Base-by-base conservation (phyloP, 108 stramenopile genomes). In the Chaetoceros muelleri region DNA sequence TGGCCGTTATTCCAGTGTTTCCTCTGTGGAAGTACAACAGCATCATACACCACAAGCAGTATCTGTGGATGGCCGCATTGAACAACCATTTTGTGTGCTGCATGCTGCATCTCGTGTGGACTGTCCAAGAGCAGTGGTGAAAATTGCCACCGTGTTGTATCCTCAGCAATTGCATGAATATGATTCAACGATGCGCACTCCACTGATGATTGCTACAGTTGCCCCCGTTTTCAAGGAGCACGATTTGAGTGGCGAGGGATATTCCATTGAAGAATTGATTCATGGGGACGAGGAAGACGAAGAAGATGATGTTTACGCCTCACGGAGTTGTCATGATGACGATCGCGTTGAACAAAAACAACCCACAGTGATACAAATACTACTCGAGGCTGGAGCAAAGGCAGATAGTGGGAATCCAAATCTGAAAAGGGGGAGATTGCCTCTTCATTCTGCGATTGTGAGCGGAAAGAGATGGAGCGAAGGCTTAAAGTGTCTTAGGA, bases 231-330 rank as follows among this genome's bases (percentile, higher is more conserved):
- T 64, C 58, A 67, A 64, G 17, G 80, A 78, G 21, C 74, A 75
- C 51, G 80, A 81, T 51, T 60, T 81, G 52, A 68, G 71, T 2
- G 80, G 75, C 47, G 74, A 78, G 40, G 76, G 76, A 2, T 81
- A 69, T 27, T 55, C 54, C 44, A 40, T 78, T 17, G 74, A 67
- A 26, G 71, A 72, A 34, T 26, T 46, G 31, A 67, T 72, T 34
- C 52, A 67, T 40, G 71, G 66, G 1, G 70, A 71, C 23, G 60
- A 75, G n/a, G 69, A 70, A 28, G 70, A 55, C 2, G 28, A 55
- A 24, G 24, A 46, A 20, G 64, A 68, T 40, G 65, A 75, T 24
- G 44, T 60, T 26, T 59, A 67, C 28, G 30, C 19, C 24, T 57
- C n/a, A n/a, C n/a, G n/a, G n/a, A n/a, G n/a, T n/a, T n/a, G n/a